phyloP scores from a whole-genome alignment of 768 basidiomycete genomes.

The Trametes elegans region DNA sequence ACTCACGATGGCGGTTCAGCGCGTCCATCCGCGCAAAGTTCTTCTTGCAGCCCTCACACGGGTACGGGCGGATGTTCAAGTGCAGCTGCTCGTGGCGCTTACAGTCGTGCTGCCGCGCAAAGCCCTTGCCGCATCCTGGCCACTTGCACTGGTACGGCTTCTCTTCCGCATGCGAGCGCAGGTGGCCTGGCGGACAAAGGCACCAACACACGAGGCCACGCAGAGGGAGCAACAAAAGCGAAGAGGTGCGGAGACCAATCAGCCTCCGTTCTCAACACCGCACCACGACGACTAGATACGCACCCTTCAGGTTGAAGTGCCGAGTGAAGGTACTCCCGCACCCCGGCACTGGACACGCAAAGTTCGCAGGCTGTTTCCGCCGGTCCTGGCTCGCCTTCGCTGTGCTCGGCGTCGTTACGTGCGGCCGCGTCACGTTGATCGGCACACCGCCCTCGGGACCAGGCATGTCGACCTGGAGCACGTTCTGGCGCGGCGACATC shows the following conservation, averaged over 20 bases:
- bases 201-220: neutral
- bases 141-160: slow-evolving; percentile 94
- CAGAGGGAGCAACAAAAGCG: neutral
- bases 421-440: slow-evolving; percentile 51
- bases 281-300: slow-evolving; percentile 24
- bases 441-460: slow-evolving; percentile 15
- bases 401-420: slow-evolving; percentile 90
- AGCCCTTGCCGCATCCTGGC: slow-evolving; percentile 93
- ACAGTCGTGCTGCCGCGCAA: slow-evolving; percentile 93
- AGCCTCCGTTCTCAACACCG: slow-evolving; percentile 8
- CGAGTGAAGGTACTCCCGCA: slow-evolving; percentile 97
- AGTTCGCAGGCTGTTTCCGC: slow-evolving; percentile 86
- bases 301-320: slow-evolving; percentile 91
- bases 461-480: slow-evolving; percentile 21
- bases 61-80: slow-evolving; percentile 88
- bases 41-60: slow-evolving; percentile 89
- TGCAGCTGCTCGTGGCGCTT: slow-evolving; percentile 96
- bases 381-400: slow-evolving; percentile 82
- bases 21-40: slow-evolving; percentile 96
- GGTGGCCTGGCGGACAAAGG: slow-evolving; percentile 56
- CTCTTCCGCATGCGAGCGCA: slow-evolving; percentile 93
- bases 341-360: slow-evolving; percentile 88
- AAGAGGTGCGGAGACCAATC: neutral
- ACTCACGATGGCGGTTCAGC: slow-evolving; percentile 87
- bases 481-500: slow-evolving; percentile 1